Percentiles rank a stretch among this genome's conserved stretches.
Conservation (phyloP, 2,329 filamentous ascomycete genomes). For the Capronia epimyces region DNA sequence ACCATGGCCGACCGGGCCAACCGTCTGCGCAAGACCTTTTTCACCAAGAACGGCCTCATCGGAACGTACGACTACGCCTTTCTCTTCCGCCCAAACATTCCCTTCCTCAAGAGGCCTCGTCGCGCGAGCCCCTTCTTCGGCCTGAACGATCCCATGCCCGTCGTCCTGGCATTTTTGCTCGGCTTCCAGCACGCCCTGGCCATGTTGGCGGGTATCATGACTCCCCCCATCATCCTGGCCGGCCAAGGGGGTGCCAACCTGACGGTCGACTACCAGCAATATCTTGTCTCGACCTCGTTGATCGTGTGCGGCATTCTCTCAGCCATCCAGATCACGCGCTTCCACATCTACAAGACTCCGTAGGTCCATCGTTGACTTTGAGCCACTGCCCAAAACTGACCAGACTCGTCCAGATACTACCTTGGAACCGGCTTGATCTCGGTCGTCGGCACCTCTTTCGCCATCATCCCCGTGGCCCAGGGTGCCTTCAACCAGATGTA, state of each 20-base stretch:
- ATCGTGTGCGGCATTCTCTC: slow-evolving; percentile 63
- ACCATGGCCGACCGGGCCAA: slow-evolving; percentile 34
- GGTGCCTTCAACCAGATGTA: slow-evolving; percentile 62
- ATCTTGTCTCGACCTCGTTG: slow-evolving; percentile 63
- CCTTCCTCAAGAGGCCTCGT: slow-evolving; percentile 65
- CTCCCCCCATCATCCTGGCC: slow-evolving; percentile 60
- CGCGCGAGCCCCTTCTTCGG: slow-evolving; percentile 64
- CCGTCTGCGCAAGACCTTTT: slow-evolving; percentile 34
- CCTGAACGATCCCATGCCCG: slow-evolving; percentile 62
- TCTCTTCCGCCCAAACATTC: slow-evolving; percentile 74
- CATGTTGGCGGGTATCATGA: slow-evolving; percentile 59
- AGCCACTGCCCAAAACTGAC: neutral
- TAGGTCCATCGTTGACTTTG: neutral
- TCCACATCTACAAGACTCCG: slow-evolving; percentile 58
- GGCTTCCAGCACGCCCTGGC: slow-evolving; percentile 65
- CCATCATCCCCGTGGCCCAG: slow-evolving; percentile 60
- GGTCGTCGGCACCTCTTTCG: slow-evolving; percentile 63
- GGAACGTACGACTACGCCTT: slow-evolving; percentile 87
- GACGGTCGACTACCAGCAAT: slow-evolving; percentile 50
- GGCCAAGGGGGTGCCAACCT: slow-evolving; percentile 54
- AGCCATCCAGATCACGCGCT: slow-evolving; percentile 60
- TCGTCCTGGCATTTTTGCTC: slow-evolving; percentile 60
- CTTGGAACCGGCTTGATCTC: slow-evolving; percentile 62
- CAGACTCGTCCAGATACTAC: slow-evolving; percentile 43
- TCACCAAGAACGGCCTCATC: slow-evolving; percentile 62